Evolutionary conservation across 345 rosid genomes (phyloP).

Genomic region (Tarenaya hassleriana): DNA sequence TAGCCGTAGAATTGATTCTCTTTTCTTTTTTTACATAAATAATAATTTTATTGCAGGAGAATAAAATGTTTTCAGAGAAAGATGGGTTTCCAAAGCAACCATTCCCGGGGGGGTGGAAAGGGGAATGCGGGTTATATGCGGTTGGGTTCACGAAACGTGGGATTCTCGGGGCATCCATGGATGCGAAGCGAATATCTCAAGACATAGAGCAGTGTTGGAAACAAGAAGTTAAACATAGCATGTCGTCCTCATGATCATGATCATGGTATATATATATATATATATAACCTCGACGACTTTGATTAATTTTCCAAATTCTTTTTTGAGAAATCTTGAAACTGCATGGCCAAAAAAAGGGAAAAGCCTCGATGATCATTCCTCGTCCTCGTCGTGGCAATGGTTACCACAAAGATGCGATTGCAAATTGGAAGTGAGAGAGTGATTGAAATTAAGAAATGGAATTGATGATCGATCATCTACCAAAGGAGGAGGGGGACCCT

Average conservation of each 20-base stretch:
- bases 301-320: no score
- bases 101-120: conserved; percentile 96
- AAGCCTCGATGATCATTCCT: no score
- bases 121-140: conserved; percentile 75
- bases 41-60: conserved; percentile 39
- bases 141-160: conserved; percentile 94
- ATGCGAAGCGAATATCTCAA: conserved; percentile 70
- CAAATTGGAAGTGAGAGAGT: conserved; percentile 23
- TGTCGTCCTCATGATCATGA: conserved; percentile 18
- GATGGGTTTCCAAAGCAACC: conserved; percentile 67
- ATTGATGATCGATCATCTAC: conserved; percentile 31
- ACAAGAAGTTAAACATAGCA: conserved; percentile 29
- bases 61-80: conserved; percentile 63
- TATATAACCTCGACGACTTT: no score
- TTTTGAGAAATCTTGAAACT: no score
- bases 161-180: conserved; percentile 68
- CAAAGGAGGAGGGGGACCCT: conserved; percentile 34
- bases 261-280: no score
- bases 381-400: conserved; percentile 8
- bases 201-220: conserved; percentile 50
- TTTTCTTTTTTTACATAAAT: no score
- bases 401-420: conserved; percentile 30
- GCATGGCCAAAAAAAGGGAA: no score
- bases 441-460: conserved; percentile 27
- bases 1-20: no score